Conservation (phyloP, 2,329 filamentous ascomycete genomes). For the Fusarium protoensiforme region DNA sequence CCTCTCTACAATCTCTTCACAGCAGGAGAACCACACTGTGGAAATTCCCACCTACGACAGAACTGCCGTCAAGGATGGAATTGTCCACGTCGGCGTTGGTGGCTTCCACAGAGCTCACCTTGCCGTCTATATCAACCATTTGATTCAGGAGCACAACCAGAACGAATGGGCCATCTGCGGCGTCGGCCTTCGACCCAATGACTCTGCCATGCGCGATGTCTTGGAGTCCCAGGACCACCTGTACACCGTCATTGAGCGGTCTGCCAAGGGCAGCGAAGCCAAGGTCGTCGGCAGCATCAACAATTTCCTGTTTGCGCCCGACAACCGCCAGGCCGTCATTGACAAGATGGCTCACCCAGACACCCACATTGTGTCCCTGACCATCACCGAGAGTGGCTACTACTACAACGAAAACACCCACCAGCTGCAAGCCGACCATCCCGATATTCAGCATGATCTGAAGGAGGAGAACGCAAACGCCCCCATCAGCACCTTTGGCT, state of each 20-base stretch:
- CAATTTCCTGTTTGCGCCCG: slow-evolving; percentile 63
- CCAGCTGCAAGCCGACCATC: slow-evolving; percentile 58
- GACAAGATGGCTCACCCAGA: slow-evolving; percentile 66
- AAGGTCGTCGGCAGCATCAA: slow-evolving; percentile 64
- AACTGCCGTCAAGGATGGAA: slow-evolving; percentile 60
- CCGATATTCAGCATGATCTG: slow-evolving; percentile 62
- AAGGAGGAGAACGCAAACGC: slow-evolving; percentile 55
- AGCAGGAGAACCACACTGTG: slow-evolving; percentile 34
- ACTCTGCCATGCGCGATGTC: slow-evolving; percentile 62
- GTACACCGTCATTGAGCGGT: slow-evolving; percentile 66
- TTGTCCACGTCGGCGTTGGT: slow-evolving; percentile 65
- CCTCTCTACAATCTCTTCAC: slow-evolving; percentile 35
- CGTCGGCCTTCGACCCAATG: slow-evolving; percentile 62
- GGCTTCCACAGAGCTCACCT: slow-evolving; percentile 66
- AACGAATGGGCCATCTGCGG: slow-evolving; percentile 63
- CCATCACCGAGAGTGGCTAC: slow-evolving; percentile 67
- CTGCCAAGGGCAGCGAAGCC: slow-evolving; percentile 59
- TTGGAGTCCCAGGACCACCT: slow-evolving; percentile 60
- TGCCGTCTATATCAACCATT: slow-evolving; percentile 61
- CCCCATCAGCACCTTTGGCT: slow-evolving; percentile 62
- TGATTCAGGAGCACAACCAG: slow-evolving; percentile 58
- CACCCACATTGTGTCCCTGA: slow-evolving; percentile 65
- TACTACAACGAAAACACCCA: slow-evolving; percentile 70
- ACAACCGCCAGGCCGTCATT: slow-evolving; percentile 62
- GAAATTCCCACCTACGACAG: slow-evolving; percentile 57